Percentiles rank a stretch among this genome's conserved stretches.
Conservation (phyloP, 257 asterid species). For the Datura wrightii region DNA sequence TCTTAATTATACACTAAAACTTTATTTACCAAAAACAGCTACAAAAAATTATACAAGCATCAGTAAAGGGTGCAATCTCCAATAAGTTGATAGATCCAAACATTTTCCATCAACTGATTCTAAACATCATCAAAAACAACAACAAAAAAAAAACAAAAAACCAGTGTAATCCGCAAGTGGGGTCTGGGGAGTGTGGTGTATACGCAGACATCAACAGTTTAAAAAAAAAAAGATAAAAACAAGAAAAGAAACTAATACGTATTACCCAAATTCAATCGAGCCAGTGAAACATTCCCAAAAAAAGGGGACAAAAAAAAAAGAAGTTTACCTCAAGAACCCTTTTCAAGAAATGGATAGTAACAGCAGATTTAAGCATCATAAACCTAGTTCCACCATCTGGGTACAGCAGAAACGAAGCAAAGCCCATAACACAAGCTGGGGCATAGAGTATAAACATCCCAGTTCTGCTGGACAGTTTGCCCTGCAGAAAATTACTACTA, state of each 20-base stretch:
- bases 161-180: too few species aligned
- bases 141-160: too few species aligned
- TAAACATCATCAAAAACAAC: not conserved
- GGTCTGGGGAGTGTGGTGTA: too few species aligned
- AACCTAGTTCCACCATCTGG: constrained; percentile 64
- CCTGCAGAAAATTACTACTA: not conserved
- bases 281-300: not conserved
- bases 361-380: constrained; percentile 57
- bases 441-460: constrained; percentile 61
- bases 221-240: too few species aligned
- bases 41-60: too few species aligned
- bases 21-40: not conserved
- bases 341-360: constrained; percentile 69
- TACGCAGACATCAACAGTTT: too few species aligned
- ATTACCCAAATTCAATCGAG: too few species aligned
- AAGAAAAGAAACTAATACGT: too few species aligned
- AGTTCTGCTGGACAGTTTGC: constrained; percentile 39
- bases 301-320: not conserved
- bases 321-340: constrained; percentile 72
- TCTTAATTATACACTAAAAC: not conserved
- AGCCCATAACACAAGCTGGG: constrained; percentile 55
- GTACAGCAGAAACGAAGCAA: constrained; percentile 53
- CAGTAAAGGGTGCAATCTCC: not conserved
- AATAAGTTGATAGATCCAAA: too few species aligned
- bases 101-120: not conserved